Evolutionary conservation across 176 grass and related monocot species (phyloP).

Genomic region (Cenchrus americanus): DNA sequence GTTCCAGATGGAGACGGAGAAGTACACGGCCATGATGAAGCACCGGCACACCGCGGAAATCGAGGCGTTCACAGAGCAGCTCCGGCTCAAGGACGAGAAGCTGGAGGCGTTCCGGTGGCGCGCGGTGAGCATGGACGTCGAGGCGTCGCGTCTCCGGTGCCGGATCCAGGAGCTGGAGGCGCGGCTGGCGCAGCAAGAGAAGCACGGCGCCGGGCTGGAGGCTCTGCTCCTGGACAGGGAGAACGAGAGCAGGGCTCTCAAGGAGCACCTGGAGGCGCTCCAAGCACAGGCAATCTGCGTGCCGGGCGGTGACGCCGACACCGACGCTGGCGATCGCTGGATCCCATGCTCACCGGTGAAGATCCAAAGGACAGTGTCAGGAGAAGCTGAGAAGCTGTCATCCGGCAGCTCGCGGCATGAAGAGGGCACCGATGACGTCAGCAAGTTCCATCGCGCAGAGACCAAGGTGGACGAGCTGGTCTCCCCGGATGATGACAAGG

Average conservation of each 20-base stretch:
- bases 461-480: slow-evolving; percentile 36
- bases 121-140: slow-evolving; percentile 59
- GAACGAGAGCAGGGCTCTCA: slow-evolving; percentile 48
- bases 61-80: slow-evolving; percentile 90
- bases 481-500: slow-evolving; percentile 11
- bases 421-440: neutral
- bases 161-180: slow-evolving; percentile 66
- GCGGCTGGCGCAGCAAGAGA: slow-evolving; percentile 49
- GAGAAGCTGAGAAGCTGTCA: neutral
- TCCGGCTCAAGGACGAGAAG: slow-evolving; percentile 79
- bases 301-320: neutral
- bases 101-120: slow-evolving; percentile 69
- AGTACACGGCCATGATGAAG: slow-evolving; percentile 66
- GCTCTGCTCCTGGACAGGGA: slow-evolving; percentile 50
- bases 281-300: neutral
- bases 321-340: neutral
- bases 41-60: slow-evolving; percentile 68
- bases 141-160: slow-evolving; percentile 56
- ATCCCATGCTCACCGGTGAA: slow-evolving; percentile 26
- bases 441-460: too few species aligned
- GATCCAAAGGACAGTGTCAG: neutral
- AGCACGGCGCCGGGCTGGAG: slow-evolving; percentile 52
- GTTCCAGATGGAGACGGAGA: slow-evolving; percentile 73
- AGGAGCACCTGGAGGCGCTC: slow-evolving; percentile 46
- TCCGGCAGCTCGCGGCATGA: neutral